Base-by-base conservation (phyloP, 1,284 basidiomycete species). In the Fomitiporia mediterranea region DNA sequence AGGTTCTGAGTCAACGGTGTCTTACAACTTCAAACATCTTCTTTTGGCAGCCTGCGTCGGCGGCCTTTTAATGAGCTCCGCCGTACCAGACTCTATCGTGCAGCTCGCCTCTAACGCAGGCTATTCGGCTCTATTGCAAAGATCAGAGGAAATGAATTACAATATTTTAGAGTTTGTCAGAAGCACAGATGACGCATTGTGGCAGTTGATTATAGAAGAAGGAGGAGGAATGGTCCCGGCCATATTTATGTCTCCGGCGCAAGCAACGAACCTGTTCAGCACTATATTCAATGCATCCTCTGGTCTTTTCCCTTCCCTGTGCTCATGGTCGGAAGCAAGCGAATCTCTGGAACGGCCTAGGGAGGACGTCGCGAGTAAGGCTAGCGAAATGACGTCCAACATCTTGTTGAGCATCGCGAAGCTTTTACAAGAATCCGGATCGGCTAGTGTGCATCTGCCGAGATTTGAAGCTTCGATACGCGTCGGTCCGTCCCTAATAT, bases 371-470 rank as follows among this genome's bases (percentile, higher is more conserved):
- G 58, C 62, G 35, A 62, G 63, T 42, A 62, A 66, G 51, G 66
- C 67, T 49, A 72, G 70, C 54, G 71, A 72, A 62, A 77, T 78
- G 58, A 77, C 77, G 32, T 76, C 78, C 51, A 80, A 78, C 13
- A 72, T 82, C 48, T 65, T 84, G 17, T 71, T 84, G 38, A 78
- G 78, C 4, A 70, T 84, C 13, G 80, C 82, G 15, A 83, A 80
- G 64, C 68, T 76, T 21, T 72, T 80, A 38, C 82, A 83, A 63
- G 77, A 79, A 55, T 47, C 63, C 1, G 59, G 64, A 13, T 62
- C 65, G 11, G 53, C 61, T 9, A 63, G 62, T 11, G 62, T 64
- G 50, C 39, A 64, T 17, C 57, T 73, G 27, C 65, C 64, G 17
- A 63, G 66, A 39, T 66, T 66, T 40, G 62, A 61, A 11, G 68